A percentile compares a stretch with the other conserved stretches of the same genome.
Evolutionary conservation across 805 yeast species (phyloP).

Genomic region (Suhomyces vadensis): DNA sequence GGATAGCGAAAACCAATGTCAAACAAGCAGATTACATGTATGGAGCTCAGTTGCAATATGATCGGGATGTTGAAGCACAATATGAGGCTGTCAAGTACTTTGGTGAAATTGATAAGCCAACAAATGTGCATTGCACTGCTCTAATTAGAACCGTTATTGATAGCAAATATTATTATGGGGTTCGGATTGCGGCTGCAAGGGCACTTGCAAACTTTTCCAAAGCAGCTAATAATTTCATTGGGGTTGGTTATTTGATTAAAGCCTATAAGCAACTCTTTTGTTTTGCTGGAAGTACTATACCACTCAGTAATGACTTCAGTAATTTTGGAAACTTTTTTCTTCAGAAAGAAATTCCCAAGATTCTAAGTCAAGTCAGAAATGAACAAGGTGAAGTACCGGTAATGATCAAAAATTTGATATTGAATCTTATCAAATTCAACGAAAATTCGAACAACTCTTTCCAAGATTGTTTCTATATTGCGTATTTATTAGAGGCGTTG

Average conservation of each 20-base stretch:
- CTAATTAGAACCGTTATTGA: constrained; percentile 82
- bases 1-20: constrained; percentile 82
- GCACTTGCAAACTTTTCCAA: constrained; percentile 72
- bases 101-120: constrained; percentile 58
- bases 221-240: constrained; percentile 63
- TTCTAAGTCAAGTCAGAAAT: constrained; percentile 62
- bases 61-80: constrained; percentile 95
- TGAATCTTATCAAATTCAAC: constrained; percentile 76
- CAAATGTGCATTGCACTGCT: constrained; percentile 68
- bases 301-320: constrained; percentile 78
- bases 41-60: constrained; percentile 90
- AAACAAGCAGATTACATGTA: constrained; percentile 95
- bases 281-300: constrained; percentile 60
- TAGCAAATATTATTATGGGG: constrained; percentile 80
- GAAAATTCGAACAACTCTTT: constrained; percentile 80
- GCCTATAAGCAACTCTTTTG: constrained; percentile 74
- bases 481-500: constrained; percentile 56
- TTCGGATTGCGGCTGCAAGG: constrained; percentile 81
- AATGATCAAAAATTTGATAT: constrained; percentile 59
- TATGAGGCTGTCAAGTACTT: constrained; percentile 77
- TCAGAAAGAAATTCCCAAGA: constrained; percentile 64
- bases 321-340: constrained; percentile 69
- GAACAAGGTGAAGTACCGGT: constrained; percentile 60
- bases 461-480: constrained; percentile 69
- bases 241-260: constrained; percentile 67